Evolutionary conservation across 371 early-diverging fungal species (phyloP).

Genomic region (Actinomortierella wolfii): DNA sequence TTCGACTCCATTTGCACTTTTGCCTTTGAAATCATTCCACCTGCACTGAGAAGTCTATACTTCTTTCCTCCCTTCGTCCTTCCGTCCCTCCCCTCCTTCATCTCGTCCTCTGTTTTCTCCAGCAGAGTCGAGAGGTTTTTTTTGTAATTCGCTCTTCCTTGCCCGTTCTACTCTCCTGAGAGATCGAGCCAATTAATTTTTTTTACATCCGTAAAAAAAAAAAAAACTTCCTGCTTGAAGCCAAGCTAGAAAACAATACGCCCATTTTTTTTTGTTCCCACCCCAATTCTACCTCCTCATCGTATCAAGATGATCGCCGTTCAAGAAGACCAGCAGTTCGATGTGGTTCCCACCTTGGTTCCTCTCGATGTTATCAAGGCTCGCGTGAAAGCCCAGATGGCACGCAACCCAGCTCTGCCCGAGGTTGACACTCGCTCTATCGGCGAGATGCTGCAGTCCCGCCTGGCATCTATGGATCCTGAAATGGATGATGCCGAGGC

Average conservation of each 20-base stretch:
- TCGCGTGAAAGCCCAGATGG: constrained; percentile 46
- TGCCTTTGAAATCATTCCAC: constrained; percentile 3
- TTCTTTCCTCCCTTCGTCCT: constrained; percentile 30
- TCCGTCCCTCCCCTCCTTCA: constrained; percentile 25
- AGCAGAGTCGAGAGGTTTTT: constrained; percentile 1
- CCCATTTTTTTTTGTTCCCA: constrained; percentile 9
- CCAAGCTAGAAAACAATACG: constrained; percentile 13
- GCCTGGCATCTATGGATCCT: constrained; percentile 44
- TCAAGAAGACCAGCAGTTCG: constrained; percentile 43
- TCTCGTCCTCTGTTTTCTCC: constrained; percentile 25
- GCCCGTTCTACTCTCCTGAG: constrained; percentile 32
- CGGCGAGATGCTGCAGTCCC: constrained; percentile 44
- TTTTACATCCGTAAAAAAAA: constrained; percentile 5
- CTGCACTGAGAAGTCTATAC: constrained; percentile 3
- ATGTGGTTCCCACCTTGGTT: constrained; percentile 46
- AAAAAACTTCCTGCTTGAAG: neutral
- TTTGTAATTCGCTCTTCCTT: constrained; percentile 16
- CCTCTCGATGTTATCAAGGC: constrained; percentile 33
- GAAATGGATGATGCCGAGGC: constrained; percentile 62
- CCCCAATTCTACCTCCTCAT: constrained; percentile 19
- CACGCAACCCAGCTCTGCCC: constrained; percentile 29
- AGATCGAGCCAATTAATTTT: constrained; percentile 32
- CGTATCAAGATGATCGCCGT: constrained; percentile 34
- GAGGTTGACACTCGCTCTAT: constrained; percentile 44
- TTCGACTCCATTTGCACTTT: constrained; percentile 22